These are phyloP conservation scores for Candida tallmaniae DNA, from an alignment of 805 yeast genomes.

Conservation along the genomic window DNA sequence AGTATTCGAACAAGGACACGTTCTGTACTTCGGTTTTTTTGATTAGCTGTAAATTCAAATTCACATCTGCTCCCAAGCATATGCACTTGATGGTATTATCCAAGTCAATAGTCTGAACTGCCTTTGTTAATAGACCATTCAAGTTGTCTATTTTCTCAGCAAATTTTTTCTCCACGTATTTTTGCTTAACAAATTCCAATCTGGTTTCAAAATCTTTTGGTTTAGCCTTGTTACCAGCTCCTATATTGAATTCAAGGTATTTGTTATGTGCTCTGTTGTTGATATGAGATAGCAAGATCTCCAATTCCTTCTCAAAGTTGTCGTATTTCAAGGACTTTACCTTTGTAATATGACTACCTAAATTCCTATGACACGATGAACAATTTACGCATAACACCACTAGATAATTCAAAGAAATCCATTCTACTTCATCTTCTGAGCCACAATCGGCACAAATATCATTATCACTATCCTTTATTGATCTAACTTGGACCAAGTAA, in stretches of 20 bases:
- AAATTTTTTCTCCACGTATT: constrained; percentile 56
- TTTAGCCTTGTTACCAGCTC: constrained; percentile 7
- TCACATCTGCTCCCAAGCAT: constrained; percentile 45
- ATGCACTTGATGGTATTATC: constrained; percentile 39
- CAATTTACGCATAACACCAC: constrained; percentile 78
- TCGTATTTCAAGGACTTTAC: constrained; percentile 78
- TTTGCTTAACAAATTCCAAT: constrained; percentile 55
- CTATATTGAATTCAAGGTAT: constrained; percentile 49
- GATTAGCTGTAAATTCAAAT: constrained; percentile 31
- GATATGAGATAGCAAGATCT: constrained; percentile 46
- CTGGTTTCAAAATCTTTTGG: constrained; percentile 43
- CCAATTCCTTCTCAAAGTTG: constrained; percentile 55
- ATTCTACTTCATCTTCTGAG: constrained; percentile 60
- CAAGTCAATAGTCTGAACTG: constrained; percentile 49
- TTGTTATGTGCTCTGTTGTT: constrained; percentile 54
- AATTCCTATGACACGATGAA: constrained; percentile 80
- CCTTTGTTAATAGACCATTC: constrained; percentile 43
- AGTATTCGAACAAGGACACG: constrained; percentile 41
- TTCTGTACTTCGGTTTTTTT: constrained; percentile 15
- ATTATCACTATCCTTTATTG: constrained; percentile 49
- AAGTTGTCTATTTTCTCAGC: constrained; percentile 20
- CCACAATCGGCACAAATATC: constrained; percentile 77
- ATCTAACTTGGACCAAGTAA: constrained; percentile 35
- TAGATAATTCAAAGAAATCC: constrained; percentile 77
- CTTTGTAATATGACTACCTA: constrained; percentile 80